Base-by-base conservation (phyloP, 2,329 filamentous ascomycete genomes). In the Malbranchea cinnamomea region DNA sequence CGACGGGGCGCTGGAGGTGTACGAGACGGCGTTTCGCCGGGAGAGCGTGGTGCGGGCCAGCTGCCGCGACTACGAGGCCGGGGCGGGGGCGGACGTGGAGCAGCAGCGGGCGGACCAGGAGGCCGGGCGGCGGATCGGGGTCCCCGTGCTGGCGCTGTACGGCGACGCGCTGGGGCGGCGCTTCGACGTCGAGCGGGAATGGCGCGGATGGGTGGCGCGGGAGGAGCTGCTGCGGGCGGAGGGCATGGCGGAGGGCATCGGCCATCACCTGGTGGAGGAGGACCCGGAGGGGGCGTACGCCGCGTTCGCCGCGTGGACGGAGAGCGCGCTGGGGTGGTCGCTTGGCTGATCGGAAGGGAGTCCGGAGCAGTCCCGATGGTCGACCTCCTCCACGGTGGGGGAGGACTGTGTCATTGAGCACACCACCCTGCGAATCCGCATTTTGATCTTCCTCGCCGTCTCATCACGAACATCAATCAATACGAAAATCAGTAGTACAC, bases 61-160 rank as follows among this genome's bases (percentile, higher is more conserved):
- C 16, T 63, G 59, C 38, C 58, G 59, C 30, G 63, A 68, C 41
- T 68, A 67, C 36, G 46, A 54, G 10, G 55, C 58, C 4, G 60
- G 54, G 1, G 56, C 60, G 1, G 40, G 39, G 10, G 48, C 51
- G 15, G 64, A 68, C 40, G 48, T 54, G 6, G 43, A 49, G 10
- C 46, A 53, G 38, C 61, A 67, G 47, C 49, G 46, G 25, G 44
- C 47, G 14, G 64, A 67, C 41, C 61, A 66, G 42, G 45, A 47
- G 27, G 45, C 40, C 1, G 61, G 59, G 3, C 47, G 50, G 37
- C 65, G 61, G 42, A 46, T 68, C 2, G 42, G 46, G 14, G 42
- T 56, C 13, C 56, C 57, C 11, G 45, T 52, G 9, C 37, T 67
- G 37, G 53, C 64, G 7, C 42, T 65, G 34, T 67, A 61, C 38